Base-by-base conservation (phyloP, 2,329 filamentous ascomycete genomes). In the Phialophora verrucosa region DNA sequence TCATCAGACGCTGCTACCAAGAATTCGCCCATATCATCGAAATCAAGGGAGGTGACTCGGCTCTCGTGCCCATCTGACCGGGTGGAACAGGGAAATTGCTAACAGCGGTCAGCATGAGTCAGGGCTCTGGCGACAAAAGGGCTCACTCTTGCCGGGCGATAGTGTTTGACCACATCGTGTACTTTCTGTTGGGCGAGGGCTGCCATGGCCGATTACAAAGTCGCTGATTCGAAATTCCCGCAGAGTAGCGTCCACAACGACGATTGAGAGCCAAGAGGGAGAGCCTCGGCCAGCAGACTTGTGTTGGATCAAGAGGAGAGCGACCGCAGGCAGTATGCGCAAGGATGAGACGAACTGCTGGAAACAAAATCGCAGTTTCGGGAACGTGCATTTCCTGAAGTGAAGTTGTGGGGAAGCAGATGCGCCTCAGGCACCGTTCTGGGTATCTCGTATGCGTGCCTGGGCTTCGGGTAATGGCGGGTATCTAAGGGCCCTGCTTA, bases 1-100 rank as follows among this genome's bases (percentile, higher is more conserved):
- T 99, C 95, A 81, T 92, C 93, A 72, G 93, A 91, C 5, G 93
- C 92, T 0, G 93, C 91, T 79, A 99, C 92, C 66, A 96, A 86
- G 58, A 94, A 91, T 78, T 97, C 93, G 77, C 95, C 95, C 51
- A 91, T 90, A 80, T 98, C 93, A 78, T 98, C 93, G 76, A 97
- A 99, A 81, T 99, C 94, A 73, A 99, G 87, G 1, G 94, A 98
- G 8, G 95, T 90, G 66, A 97, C 88, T 70, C 88, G 84, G 3
- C 89, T 87, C 59, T 83, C 73, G 17, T 71, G 71, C 63, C 74
- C 75, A 49, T 73, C 72, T 55, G 70, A 75, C 70, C 69, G 69
- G 31, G 64, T 63, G 38, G 75, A 73, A 64, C 77, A 74, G 54
- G 82, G 83, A 72, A 91, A 89, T 20, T 89, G 84, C 84, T 88